phyloP scores from a whole-genome alignment of 2,329 filamentous ascomycete species.

The Grosmannia serpens region DNA sequence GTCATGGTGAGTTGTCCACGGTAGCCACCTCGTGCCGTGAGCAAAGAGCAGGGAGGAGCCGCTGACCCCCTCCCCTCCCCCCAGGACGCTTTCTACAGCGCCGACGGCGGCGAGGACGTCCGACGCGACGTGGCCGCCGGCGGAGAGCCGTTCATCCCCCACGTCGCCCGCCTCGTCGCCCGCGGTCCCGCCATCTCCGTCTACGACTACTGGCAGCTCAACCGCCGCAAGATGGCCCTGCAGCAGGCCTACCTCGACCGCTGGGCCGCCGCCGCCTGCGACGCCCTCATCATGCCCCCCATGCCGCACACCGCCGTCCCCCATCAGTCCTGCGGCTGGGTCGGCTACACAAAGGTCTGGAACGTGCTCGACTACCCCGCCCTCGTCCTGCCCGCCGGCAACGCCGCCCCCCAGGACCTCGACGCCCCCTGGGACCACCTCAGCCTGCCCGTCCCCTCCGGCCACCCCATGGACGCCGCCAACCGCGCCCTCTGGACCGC shows the following conservation, averaged over 20 bases:
- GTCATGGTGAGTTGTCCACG: conserved; percentile 3
- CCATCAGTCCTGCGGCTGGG: conserved; percentile 28
- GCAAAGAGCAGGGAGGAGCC: too few relatives aligned
- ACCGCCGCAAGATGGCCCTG: conserved; percentile 39
- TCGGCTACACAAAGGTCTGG: conserved; percentile 51
- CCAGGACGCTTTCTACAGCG: conserved; percentile 47
- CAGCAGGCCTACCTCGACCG: conserved; percentile 47
- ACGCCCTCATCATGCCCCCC: conserved; percentile 45
- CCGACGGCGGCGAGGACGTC: conserved; percentile 53
- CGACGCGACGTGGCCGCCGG: conserved; percentile 37
- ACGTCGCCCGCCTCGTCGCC: conserved; percentile 45
- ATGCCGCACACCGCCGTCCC: conserved; percentile 49
- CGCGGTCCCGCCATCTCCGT: conserved; percentile 43
- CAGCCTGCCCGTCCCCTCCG: conserved; percentile 24
- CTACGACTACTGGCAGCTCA: conserved; percentile 57
- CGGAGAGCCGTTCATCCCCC: conserved; percentile 48
- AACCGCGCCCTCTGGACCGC: conserved; percentile 36
- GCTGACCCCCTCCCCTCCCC: too few relatives aligned
- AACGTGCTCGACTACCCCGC: conserved; percentile 52
- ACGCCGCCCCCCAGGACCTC: conserved; percentile 18
- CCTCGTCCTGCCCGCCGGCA: conserved; percentile 41
- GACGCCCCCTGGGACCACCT: conserved; percentile 18
- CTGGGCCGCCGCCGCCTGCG: conserved; percentile 40
- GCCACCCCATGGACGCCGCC: conserved; percentile 39
- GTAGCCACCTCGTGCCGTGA: too few relatives aligned